A percentile compares a stretch with the other conserved stretches of the same genome.
Conservation (phyloP, 2,329 filamentous ascomycete genomes). For the Fusarium cicatricum region DNA sequence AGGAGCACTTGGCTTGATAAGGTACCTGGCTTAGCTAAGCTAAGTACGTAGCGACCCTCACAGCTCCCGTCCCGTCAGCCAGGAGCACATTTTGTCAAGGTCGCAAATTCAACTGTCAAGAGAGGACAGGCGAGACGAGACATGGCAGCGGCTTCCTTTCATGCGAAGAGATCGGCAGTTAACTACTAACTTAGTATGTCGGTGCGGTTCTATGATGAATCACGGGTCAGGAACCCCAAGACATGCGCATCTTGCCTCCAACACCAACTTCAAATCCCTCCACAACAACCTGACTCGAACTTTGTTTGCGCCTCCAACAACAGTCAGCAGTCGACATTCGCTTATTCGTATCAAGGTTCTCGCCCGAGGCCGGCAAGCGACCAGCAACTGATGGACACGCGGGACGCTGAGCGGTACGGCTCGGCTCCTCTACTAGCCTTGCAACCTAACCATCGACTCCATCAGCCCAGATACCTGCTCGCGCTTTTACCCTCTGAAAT, state of each 20-base stretch:
- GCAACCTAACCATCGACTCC: conserved; percentile 27
- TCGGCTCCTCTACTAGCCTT: conserved; percentile 37
- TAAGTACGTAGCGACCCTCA: conserved; percentile 1
- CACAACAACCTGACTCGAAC: background rate
- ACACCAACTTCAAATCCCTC: conserved; percentile 1
- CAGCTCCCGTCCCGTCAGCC: too few relatives aligned
- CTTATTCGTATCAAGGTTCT: conserved; percentile 15
- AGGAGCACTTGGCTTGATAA: background rate
- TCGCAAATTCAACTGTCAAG: conserved; percentile 2
- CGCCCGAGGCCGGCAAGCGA: conserved; percentile 28
- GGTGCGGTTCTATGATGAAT: conserved; percentile 20
- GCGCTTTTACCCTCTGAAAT: conserved; percentile 16
- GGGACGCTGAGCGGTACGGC: conserved; percentile 37
- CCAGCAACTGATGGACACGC: conserved; percentile 21
- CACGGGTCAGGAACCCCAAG: conserved; percentile 21
- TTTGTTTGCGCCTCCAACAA: background rate
- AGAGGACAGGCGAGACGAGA: conserved; percentile 1
- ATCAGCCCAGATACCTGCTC: conserved; percentile 30
- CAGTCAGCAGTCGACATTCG: conserved; percentile 10
- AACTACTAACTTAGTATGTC: too few relatives aligned
- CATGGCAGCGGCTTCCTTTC: conserved; percentile 2
- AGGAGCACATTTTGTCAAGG: too few relatives aligned
- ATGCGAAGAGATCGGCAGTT: conserved; percentile 7
- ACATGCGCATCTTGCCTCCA: conserved; percentile 15
- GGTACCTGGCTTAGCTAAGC: background rate